These are phyloP conservation scores for Sphagnum fallax DNA, from an alignment of 228 moss, liverwort and hornwort genomes.

Conservation along the genomic window DNA sequence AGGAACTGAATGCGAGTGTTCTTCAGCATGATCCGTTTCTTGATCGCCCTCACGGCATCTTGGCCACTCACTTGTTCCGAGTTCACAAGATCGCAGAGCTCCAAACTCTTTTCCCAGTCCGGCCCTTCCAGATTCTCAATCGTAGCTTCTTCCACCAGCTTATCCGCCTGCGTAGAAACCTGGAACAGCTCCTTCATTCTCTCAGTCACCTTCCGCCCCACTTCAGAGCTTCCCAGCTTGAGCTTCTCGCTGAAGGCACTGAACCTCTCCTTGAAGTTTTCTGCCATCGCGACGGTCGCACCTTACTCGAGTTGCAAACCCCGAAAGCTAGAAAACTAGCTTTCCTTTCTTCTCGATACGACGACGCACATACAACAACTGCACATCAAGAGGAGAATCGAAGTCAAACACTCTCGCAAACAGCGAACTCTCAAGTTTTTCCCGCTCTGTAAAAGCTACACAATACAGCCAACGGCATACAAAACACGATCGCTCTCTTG, in stretches of 20 bases:
- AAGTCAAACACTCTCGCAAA: too few relatives aligned
- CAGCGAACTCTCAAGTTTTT: too few relatives aligned
- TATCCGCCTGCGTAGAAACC: slow-evolving; percentile 78
- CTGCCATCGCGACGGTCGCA: slow-evolving; percentile 10
- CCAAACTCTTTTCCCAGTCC: slow-evolving; percentile 87
- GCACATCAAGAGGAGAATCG: too few relatives aligned
- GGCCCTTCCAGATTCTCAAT: slow-evolving; percentile 64
- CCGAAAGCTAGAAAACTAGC: too few relatives aligned
- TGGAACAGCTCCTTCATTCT: slow-evolving; percentile 94
- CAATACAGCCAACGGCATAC: too few relatives aligned
- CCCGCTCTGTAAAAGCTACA: too few relatives aligned
- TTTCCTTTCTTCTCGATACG: too few relatives aligned
- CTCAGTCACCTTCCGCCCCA: slow-evolving; percentile 78
- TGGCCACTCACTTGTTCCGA: slow-evolving; percentile 76
- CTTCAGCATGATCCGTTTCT: slow-evolving; percentile 88
- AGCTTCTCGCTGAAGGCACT: slow-evolving; percentile 75
- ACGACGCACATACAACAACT: too few relatives aligned
- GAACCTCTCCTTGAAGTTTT: slow-evolving; percentile 82
- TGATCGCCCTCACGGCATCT: slow-evolving; percentile 84
- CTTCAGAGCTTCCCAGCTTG: slow-evolving; percentile 81
- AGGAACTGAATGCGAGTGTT: slow-evolving; percentile 66
- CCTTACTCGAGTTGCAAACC: too few relatives aligned
- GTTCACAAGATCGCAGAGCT: slow-evolving; percentile 91
- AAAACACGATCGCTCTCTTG: too few relatives aligned
- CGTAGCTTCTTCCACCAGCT: slow-evolving; percentile 90